phyloP scores from a whole-genome alignment of 352 stramenopile genomes.

The Globisporangium barbulae region DNA sequence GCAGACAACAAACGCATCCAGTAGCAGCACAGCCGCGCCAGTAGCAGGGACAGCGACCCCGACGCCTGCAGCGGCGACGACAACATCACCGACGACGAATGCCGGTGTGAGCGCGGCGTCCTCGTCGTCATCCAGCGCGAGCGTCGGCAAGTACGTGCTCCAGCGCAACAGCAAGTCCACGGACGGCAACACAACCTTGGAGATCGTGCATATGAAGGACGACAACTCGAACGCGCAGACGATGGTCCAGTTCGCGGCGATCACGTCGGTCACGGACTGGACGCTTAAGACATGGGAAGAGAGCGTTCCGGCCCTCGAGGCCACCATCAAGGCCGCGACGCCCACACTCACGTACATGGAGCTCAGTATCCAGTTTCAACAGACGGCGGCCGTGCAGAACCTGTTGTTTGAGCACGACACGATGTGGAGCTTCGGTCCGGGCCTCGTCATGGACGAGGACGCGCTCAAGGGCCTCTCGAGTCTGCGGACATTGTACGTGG shows the following conservation, averaged over 20 bases:
- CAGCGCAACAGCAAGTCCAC: slow-evolving; percentile 15
- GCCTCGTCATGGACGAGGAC: slow-evolving; percentile 17
- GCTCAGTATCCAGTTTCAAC: slow-evolving; percentile 8
- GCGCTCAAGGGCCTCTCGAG: slow-evolving; percentile 23
- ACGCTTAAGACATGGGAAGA: slow-evolving; percentile 29
- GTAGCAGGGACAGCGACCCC: not conserved
- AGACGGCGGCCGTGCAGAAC: slow-evolving; percentile 1
- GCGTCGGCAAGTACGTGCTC: slow-evolving; percentile 27
- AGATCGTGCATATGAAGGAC: slow-evolving; percentile 20
- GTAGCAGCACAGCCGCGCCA: not conserved
- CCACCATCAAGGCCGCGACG: slow-evolving; percentile 12
- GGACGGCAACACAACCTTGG: slow-evolving; percentile 13
- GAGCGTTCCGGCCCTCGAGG: slow-evolving; percentile 18
- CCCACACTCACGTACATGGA: slow-evolving; percentile 28
- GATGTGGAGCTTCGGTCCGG: slow-evolving; percentile 18
- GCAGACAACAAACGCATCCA: not conserved
- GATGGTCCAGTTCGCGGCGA: slow-evolving; percentile 20
- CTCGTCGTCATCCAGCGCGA: not conserved
- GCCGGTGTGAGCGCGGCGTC: not conserved
- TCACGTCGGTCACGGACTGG: slow-evolving; percentile 24
- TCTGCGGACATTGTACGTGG: slow-evolving; percentile 28
- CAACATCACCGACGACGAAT: not conserved
- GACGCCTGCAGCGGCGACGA: not conserved
- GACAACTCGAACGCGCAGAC: slow-evolving; percentile 15
- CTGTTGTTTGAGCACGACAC: slow-evolving; percentile 13